Percentiles rank a stretch among this genome's conserved stretches.
phyloP scores from a whole-genome alignment of 2,329 filamentous ascomycete genomes.

The Aspergillus glaucus region DNA sequence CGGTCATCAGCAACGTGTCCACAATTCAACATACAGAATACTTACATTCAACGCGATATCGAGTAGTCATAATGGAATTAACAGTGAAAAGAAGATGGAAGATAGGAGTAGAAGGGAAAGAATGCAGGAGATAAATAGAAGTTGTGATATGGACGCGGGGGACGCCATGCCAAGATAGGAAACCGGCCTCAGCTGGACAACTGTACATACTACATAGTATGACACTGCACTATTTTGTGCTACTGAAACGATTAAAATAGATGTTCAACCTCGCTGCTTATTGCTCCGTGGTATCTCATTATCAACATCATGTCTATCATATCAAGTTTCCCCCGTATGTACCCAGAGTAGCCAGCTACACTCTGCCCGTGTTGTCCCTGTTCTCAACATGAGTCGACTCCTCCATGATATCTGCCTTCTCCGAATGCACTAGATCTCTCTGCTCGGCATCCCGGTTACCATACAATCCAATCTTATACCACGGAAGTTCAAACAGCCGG shows the following conservation, averaged over 20 bases:
- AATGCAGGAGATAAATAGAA: not conserved
- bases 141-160: not conserved
- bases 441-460: conserved; percentile 26
- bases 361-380: not conserved
- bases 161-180: not conserved
- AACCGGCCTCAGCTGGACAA: not conserved
- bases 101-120: not conserved
- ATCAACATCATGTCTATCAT: not conserved
- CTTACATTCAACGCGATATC: conserved; percentile 64
- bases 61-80: conserved; percentile 37
- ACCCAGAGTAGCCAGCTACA: not conserved
- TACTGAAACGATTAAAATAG: not conserved
- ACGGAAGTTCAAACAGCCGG: conserved; percentile 63
- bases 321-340: too few relatives aligned
- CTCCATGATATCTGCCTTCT: conserved; percentile 18
- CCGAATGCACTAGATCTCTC: conserved; percentile 16
- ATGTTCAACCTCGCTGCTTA: not conserved
- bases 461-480: conserved; percentile 62
- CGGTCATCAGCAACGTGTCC: conserved; percentile 9
- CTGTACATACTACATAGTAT: not conserved
- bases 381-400: conserved; percentile 11
- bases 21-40: conserved; percentile 25
- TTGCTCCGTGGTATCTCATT: not conserved
- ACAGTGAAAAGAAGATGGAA: not conserved
- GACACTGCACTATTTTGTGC: not conserved